Evolutionary conservation across 108 stramenopile species (phyloP).

Genomic region (Fragilaria radians): DNA sequence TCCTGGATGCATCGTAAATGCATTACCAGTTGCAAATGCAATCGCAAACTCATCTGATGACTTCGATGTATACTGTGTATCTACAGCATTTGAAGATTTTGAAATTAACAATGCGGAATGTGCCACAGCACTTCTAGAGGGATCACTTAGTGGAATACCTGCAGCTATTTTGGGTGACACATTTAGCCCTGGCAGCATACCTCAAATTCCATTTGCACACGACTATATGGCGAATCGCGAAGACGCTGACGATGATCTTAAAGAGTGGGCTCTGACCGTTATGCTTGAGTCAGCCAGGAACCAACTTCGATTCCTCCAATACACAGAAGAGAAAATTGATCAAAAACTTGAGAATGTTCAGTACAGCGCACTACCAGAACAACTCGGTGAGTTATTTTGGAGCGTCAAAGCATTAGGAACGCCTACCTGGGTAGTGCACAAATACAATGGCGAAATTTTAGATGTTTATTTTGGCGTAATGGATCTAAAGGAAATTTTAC

Average conservation of each 20-base stretch:
- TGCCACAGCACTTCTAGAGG: not conserved
- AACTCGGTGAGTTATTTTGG: conserved; percentile 8
- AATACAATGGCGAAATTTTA: conserved; percentile 1
- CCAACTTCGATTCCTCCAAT: not conserved
- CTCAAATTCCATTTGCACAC: conserved; percentile 11
- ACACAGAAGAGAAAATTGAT: not conserved
- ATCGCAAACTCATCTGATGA: not conserved
- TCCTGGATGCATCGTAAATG: conserved; percentile 11
- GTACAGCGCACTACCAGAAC: conserved; percentile 5
- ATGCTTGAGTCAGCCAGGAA: not conserved
- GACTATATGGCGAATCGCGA: conserved; percentile 7
- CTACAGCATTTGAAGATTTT: conserved; percentile 22
- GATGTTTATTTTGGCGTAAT: conserved; percentile 3
- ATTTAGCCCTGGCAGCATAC: conserved; percentile 1
- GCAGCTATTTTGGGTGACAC: not conserved
- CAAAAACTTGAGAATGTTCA: not conserved
- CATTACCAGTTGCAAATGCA: conserved; percentile 10
- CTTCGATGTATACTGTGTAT: conserved; percentile 13
- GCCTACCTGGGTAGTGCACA: conserved; percentile 12
- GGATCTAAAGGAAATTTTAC: not conserved
- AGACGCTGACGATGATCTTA: not conserved
- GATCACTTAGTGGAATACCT: not conserved
- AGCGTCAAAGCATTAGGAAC: conserved; percentile 2
- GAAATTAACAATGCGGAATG: conserved; percentile 12
- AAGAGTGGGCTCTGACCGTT: not conserved